These are phyloP conservation scores for Sutorius eximius DNA, from an alignment of 1,284 basidiomycete species.

Conservation along the genomic window DNA sequence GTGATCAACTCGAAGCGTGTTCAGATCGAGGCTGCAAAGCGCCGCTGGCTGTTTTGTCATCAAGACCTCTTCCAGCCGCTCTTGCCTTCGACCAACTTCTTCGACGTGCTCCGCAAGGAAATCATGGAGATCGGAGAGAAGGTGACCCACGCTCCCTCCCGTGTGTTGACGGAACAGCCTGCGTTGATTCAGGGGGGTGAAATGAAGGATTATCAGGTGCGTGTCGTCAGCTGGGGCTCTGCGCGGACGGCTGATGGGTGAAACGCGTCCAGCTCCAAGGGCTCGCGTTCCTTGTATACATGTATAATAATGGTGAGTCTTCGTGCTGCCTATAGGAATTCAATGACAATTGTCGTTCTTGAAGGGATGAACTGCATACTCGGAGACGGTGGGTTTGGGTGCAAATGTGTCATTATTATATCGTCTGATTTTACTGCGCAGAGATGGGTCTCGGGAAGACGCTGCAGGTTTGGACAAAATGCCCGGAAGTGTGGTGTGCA, in stretches of 20 bases:
- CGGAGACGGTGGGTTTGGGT: constrained; percentile 49
- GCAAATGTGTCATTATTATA: background rate
- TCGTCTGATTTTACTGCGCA: constrained; percentile 24
- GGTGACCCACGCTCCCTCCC: constrained; percentile 37
- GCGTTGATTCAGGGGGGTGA: constrained; percentile 43
- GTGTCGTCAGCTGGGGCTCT: background rate
- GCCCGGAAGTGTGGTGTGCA: background rate
- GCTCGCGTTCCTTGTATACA: constrained; percentile 52
- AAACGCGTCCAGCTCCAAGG: constrained; percentile 44
- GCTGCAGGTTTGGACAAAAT: constrained; percentile 45
- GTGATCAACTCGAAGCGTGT: constrained; percentile 37
- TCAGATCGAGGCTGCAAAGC: constrained; percentile 38
- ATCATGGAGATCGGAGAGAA: constrained; percentile 20
- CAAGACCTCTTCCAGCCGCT: constrained; percentile 42
- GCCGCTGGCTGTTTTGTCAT: constrained; percentile 43
- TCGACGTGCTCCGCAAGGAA: constrained; percentile 32
- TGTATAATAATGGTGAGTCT: constrained; percentile 55
- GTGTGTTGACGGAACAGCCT: constrained; percentile 46
- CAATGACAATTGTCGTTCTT: background rate
- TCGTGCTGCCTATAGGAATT: background rate
- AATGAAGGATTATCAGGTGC: constrained; percentile 63
- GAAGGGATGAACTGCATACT: constrained; percentile 60
- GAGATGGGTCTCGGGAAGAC: constrained; percentile 68
- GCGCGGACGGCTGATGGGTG: constrained; percentile 2
- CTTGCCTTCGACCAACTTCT: constrained; percentile 39